A percentile compares a stretch with the other conserved stretches of the same genome.
Evolutionary conservation across 2,329 filamentous ascomycete genomes (phyloP).

Genomic region (Diaporthe velutina): DNA sequence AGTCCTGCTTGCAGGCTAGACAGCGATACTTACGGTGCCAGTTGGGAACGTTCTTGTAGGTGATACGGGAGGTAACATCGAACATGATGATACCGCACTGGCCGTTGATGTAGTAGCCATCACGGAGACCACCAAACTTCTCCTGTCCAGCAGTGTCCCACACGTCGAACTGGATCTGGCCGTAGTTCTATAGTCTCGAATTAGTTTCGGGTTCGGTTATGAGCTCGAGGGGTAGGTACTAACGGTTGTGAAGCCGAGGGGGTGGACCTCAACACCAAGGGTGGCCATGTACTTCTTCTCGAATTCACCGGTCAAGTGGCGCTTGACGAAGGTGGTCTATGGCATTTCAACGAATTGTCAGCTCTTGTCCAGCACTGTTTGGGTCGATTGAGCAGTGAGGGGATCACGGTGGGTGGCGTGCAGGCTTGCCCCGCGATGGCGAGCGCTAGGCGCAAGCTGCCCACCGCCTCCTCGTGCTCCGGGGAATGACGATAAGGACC

Average conservation of each 20-base stretch:
- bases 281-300: constrained; percentile 99
- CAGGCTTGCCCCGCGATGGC: constrained; percentile 29
- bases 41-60: constrained; percentile 99
- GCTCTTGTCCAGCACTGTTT: not conserved
- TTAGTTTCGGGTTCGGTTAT: constrained; percentile 47
- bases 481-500: constrained; percentile 33
- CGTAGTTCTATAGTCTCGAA: constrained; percentile 84
- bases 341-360: constrained; percentile 43
- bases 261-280: constrained; percentile 99
- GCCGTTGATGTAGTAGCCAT: constrained; percentile 99
- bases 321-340: constrained; percentile 99
- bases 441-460: constrained; percentile 37
- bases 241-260: constrained; percentile 97
- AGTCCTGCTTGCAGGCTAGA: not conserved
- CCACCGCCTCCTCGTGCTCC: constrained; percentile 40
- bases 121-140: constrained; percentile 99
- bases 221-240: constrained; percentile 55
- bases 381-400: constrained; percentile 30
- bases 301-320: constrained; percentile 99
- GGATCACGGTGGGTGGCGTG: constrained; percentile 41
- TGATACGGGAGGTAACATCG: constrained; percentile 98
- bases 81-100: constrained; percentile 99
- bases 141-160: constrained; percentile 99
- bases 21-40: constrained; percentile 90
- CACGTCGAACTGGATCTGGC: constrained; percentile 97